A percentile compares a stretch with the other conserved stretches of the same genome.
Conservation (phyloP, 495 filamentous ascomycete species). For the Talaromyces thailandensis region DNA sequence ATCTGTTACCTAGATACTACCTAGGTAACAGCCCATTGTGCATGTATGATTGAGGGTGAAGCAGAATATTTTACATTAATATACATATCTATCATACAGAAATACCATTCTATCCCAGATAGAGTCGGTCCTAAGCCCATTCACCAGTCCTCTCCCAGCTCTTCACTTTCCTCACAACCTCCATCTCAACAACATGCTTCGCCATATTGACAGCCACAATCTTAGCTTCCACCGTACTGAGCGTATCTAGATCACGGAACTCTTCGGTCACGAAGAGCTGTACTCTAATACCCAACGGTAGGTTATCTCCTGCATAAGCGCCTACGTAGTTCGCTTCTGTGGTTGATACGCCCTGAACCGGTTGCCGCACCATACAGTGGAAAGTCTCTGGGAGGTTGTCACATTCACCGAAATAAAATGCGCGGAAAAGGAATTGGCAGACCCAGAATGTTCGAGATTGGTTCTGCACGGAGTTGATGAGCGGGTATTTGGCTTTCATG, state of each 20-base stretch:
- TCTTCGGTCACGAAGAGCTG: slow-evolving; percentile 19
- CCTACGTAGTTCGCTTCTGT: slow-evolving; percentile 14
- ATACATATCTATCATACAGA: not conserved
- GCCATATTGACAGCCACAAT: slow-evolving; percentile 49
- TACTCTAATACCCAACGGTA: slow-evolving; percentile 26
- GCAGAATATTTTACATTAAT: not conserved
- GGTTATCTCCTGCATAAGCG: slow-evolving; percentile 18
- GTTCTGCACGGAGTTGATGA: slow-evolving; percentile 22
- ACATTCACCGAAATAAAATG: slow-evolving; percentile 61
- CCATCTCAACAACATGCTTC: slow-evolving; percentile 36
- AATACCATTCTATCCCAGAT: too few relatives aligned
- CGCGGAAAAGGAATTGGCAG: slow-evolving; percentile 62
- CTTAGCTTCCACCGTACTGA: slow-evolving; percentile 51
- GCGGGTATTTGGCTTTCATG: slow-evolving; percentile 8
- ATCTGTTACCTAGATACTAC: too few relatives aligned
- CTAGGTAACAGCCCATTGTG: too few relatives aligned
- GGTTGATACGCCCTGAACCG: slow-evolving; percentile 21
- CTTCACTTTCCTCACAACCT: slow-evolving; percentile 37
- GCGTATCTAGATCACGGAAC: slow-evolving; percentile 20
- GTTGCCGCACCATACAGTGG: slow-evolving; percentile 37
- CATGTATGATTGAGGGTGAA: not conserved
- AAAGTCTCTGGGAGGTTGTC: slow-evolving; percentile 52
- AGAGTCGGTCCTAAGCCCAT: not conserved
- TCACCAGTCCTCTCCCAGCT: slow-evolving; percentile 19
- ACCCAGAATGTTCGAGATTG: slow-evolving; percentile 50